A percentile compares a stretch with the other conserved stretches of the same genome.
These are phyloP conservation scores for Didymella arachidicola DNA, from an alignment of 2,329 filamentous ascomycete species.

Conservation along the genomic window DNA sequence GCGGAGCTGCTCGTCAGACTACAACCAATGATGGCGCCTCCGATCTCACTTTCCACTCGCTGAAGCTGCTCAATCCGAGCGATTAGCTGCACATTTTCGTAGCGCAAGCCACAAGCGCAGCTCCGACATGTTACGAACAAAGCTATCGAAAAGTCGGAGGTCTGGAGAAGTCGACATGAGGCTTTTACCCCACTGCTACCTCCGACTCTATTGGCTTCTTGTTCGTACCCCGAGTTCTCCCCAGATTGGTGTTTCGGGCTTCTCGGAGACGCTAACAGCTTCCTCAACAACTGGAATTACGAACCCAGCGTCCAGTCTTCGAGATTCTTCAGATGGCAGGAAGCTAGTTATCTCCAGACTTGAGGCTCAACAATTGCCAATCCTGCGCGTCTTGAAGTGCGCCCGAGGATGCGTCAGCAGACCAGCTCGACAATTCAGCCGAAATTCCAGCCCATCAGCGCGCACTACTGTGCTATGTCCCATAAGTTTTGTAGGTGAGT, in stretches of 20 bases:
- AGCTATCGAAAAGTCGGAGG: conserved; percentile 9
- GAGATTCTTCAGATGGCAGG: neutral
- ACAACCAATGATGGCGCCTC: neutral
- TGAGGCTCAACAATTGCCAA: conserved; percentile 4
- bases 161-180: conserved; percentile 2
- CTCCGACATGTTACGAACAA: neutral
- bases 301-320: neutral
- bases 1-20: neutral
- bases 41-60: neutral
- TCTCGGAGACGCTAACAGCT: neutral
- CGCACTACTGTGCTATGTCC: too few relatives aligned
- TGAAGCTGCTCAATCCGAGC: neutral
- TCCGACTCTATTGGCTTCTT: conserved; percentile 3
- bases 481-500: too few relatives aligned
- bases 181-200: conserved; percentile 1
- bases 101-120: conserved; percentile 11
- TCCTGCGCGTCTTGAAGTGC: neutral
- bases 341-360: neutral
- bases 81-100: conserved; percentile 1
- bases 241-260: neutral
- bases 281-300: neutral
- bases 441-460: conserved; percentile 8
- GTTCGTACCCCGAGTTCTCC: neutral
- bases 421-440: neutral
- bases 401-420: neutral